Evolutionary conservation across 2,329 filamentous ascomycete species (phyloP).

Genomic region (Epichloe aotearoae): DNA sequence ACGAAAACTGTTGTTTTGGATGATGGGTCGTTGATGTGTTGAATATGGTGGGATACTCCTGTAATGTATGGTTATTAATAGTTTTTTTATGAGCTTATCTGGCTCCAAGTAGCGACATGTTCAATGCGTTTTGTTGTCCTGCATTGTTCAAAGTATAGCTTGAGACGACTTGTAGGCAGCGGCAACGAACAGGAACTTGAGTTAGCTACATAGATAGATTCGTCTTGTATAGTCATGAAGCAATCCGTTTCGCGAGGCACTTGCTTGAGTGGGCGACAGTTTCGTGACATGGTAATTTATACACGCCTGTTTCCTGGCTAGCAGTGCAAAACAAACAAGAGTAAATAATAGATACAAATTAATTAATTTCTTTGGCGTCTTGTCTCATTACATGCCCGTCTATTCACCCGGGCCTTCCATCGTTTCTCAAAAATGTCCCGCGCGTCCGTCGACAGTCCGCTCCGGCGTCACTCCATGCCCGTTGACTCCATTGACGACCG

Average conservation of each 20-base stretch:
- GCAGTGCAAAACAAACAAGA: neutral
- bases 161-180: no score
- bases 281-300: neutral
- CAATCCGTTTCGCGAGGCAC: no score
- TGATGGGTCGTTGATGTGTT: neutral
- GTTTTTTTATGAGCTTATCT: neutral
- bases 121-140: neutral
- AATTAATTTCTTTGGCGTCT: neutral
- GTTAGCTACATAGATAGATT: no score
- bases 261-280: neutral
- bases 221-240: no score
- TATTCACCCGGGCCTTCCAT: no score
- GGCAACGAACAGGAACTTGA: no score
- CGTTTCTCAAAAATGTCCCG: slow-evolving; percentile 1
- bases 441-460: neutral
- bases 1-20: neutral
- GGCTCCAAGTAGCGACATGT: no score
- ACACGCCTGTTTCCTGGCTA: neutral
- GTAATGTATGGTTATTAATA: neutral
- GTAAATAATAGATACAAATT: neutral
- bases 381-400: no score
- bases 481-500: neutral
- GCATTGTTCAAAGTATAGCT: no score
- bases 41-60: neutral
- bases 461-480: neutral